phyloP scores from a whole-genome alignment of 2,329 filamentous ascomycete species.

The Aspergillus melleus region DNA sequence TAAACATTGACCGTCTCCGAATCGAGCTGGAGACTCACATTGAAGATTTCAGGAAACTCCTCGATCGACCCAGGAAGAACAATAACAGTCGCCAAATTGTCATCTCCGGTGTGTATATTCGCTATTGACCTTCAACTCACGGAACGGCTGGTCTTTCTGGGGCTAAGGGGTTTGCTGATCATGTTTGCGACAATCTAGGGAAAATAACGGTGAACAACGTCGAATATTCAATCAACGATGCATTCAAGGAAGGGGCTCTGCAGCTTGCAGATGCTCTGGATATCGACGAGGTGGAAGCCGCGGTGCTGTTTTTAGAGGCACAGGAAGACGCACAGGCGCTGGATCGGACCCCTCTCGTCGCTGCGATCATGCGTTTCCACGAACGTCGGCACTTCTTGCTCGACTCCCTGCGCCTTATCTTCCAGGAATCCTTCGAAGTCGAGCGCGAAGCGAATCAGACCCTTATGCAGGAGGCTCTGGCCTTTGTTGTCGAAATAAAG shows the following conservation, averaged over 20 bases:
- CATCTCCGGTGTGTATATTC: constrained; percentile 58
- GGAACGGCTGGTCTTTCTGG: neutral
- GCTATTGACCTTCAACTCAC: neutral
- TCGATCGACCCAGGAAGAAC: constrained; percentile 74
- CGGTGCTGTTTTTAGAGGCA: constrained; percentile 71
- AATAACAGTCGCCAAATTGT: constrained; percentile 72
- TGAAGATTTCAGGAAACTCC: constrained; percentile 66
- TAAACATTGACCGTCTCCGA: constrained; percentile 68
- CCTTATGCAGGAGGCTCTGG: constrained; percentile 57
- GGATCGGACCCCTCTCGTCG: constrained; percentile 72
- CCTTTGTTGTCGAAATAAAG: constrained; percentile 60
- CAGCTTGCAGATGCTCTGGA: constrained; percentile 85
- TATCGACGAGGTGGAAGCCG: constrained; percentile 84
- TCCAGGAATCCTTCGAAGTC: constrained; percentile 66
- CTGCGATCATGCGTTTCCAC: constrained; percentile 84
- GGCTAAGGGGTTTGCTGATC: constrained; percentile 17
- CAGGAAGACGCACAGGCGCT: constrained; percentile 67
- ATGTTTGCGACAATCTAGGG: constrained; percentile 50
- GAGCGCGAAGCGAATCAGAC: constrained; percentile 57
- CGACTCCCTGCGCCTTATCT: constrained; percentile 77
- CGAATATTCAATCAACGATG: constrained; percentile 78
- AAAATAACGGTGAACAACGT: constrained; percentile 71
- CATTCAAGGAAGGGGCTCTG: constrained; percentile 80
- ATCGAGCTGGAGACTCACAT: constrained; percentile 65
- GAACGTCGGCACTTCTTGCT: constrained; percentile 79